Base-by-base conservation (phyloP, 1,284 basidiomycete species). In the Athelia sp. region DNA sequence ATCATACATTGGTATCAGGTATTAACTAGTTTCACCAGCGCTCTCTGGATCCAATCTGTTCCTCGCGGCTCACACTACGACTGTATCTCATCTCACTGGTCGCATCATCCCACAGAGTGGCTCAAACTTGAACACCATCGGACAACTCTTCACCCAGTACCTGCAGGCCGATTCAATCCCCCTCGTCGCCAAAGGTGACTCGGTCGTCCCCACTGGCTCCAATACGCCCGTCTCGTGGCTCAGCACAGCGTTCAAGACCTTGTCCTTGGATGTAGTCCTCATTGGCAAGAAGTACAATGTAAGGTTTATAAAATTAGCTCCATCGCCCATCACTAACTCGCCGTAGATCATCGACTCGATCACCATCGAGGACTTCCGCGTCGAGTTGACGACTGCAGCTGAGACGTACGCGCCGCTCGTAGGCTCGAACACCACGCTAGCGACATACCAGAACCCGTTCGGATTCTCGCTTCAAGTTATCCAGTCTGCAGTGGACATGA, bases 361-460 rank as follows among this genome's bases (percentile, higher is more conserved):
- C 58, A 63, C 73, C 13, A 64, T 90, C 43, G 71, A 72, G n/a
- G 85, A 90, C 62, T 68, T 90, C 36, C 71, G 71, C 22, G 65
- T 87, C 24, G 73, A 67, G 1, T 71, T 88, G 65, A 68, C 74
- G 17, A 72, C 69, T 6, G 69, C 72, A 43, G 71, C 72, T 45
- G 70, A 86, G 58, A 70, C 77, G 0, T 86, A 79, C 55, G 74
- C 78, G 3, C 82, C 84, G 0, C 65, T 74, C 17, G 68, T 81
- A 0, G 76, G 78, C 56, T 87, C 84, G 21, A 71, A 79, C 50
- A 67, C 72, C 50, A 85, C 84, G 1, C 55, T 84, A 2, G 87
- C 85, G 14, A 69, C 74, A 52, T 88, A 86, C 61, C 79, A 79
- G 64, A 91, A 90, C 65, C 88, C 88, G 1, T 90, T 91, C 65